A percentile compares a stretch with the other conserved stretches of the same genome.
Evolutionary conservation across 106 monocot genomes (phyloP).

Genomic region (Dendrobium officinale): DNA sequence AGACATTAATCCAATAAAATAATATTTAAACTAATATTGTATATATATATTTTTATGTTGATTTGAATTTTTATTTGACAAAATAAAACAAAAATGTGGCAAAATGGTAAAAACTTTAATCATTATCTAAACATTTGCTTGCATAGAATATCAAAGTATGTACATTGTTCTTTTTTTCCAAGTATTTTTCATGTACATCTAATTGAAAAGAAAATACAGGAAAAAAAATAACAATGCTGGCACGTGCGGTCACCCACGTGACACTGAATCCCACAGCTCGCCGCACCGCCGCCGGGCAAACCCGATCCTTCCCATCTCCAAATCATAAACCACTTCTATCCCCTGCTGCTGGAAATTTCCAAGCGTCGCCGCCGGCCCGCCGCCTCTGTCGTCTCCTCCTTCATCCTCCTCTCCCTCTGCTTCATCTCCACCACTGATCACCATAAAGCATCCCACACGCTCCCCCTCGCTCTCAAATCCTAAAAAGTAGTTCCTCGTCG

Average conservation of each 20-base stretch:
- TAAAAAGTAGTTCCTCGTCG: constrained; percentile 78
- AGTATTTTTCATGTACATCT: too few species aligned
- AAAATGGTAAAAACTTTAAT: too few species aligned
- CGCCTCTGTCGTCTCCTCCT: neutral
- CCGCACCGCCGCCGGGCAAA: constrained; percentile 71
- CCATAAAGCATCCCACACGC: constrained; percentile 61
- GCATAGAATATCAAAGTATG: too few species aligned
- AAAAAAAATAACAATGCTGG: neutral
- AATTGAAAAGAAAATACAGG: neutral
- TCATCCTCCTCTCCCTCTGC: constrained; percentile 19
- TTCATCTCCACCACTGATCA: constrained; percentile 41
- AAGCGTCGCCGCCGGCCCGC: constrained; percentile 72
- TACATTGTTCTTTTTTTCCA: too few species aligned
- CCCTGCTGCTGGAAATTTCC: constrained; percentile 99
- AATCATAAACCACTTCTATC: constrained; percentile 87
- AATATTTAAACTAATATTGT: too few species aligned
- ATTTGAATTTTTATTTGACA: too few species aligned
- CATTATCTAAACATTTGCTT: too few species aligned
- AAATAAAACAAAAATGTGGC: too few species aligned
- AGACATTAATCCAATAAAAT: too few species aligned
- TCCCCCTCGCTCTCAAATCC: constrained; percentile 34
- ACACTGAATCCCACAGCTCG: constrained; percentile 51
- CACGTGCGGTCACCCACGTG: constrained; percentile 26
- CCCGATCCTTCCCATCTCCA: constrained; percentile 58
- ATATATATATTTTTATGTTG: too few species aligned